Base-by-base conservation (phyloP, 768 basidiomycete genomes). In the Lactarius trivialis region DNA sequence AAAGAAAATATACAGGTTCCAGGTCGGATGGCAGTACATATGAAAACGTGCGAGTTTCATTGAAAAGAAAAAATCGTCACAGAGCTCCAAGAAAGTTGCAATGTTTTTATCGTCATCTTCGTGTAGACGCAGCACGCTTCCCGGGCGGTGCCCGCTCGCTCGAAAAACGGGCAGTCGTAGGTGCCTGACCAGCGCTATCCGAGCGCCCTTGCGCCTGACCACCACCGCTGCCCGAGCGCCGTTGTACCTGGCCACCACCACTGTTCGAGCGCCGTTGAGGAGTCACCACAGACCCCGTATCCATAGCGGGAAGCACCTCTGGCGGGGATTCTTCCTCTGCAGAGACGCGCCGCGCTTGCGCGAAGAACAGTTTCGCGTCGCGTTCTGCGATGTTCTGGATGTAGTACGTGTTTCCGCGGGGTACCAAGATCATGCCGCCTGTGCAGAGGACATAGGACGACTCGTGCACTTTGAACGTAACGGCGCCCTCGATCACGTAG, bases 331-430 rank as follows among this genome's bases (percentile, higher is more conserved):
- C 66, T 33, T 73, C 76, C 3, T 72, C 74, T 28, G 71, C 65
- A 0, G 75, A 69, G 34, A 82, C 68, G 69, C 82, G 79, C 32
- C 88, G 81, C 0, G 91, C 91, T 76, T 98, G 96, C 0, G 93
- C 87, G 76, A 98, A 98, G 77, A 96, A 97, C 8, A 98, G 74
- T 68, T 82, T 84, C 24, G 87, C 92, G 54, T 89, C 85, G 37
- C 89, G 84, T 53, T 87, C 81, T 21, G 80, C 82, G 24, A 97
- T 86, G 75, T 98, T 98, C 70, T 90, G 83, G 69, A 98, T 92
- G 61, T 84, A 84, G 72, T 98, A 98, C 9, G 82, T 83, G 72
- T 98, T 98, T 89, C 93, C 94, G 78, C 94, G 81, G 2, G 95
- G 95, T 24, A 97, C 87, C 70, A 95, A 80, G 71, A 95, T 94